A percentile compares a stretch with the other conserved stretches of the same genome.
phyloP scores from a whole-genome alignment of 306 rosid species.

The Albizia julibrissin region DNA sequence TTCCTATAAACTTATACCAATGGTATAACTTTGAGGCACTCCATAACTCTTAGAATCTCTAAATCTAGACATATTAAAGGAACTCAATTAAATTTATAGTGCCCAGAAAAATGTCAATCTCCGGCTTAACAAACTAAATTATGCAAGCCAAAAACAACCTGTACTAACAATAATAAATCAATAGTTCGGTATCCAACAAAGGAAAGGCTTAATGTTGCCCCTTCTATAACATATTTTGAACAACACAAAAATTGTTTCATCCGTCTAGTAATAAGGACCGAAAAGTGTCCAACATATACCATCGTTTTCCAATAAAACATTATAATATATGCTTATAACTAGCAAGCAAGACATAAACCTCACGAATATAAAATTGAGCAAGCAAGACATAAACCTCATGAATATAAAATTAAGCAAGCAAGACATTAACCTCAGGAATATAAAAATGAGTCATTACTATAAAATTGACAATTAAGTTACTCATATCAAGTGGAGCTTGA shows the following conservation, averaged over 20 bases:
- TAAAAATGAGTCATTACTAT: not conserved
- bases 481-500: conserved; percentile 65
- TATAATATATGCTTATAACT: not conserved
- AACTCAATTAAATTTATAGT: not conserved
- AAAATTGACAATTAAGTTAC: not conserved
- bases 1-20: not conserved
- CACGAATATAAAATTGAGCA: no score
- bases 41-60: not conserved
- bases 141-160: not conserved
- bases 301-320: not conserved
- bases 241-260: not conserved
- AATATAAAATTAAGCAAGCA: not conserved
- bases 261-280: not conserved
- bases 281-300: not conserved
- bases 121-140: not conserved
- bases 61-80: not conserved
- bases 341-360: not conserved
- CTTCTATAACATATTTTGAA: not conserved
- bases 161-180: not conserved
- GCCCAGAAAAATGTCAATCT: not conserved
- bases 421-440: not conserved
- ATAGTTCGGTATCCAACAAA: not conserved
- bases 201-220: not conserved
- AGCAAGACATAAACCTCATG: no score
- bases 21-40: not conserved